Base-by-base conservation (phyloP, 2,329 filamentous ascomycete species). In the Alternaria postmessia region DNA sequence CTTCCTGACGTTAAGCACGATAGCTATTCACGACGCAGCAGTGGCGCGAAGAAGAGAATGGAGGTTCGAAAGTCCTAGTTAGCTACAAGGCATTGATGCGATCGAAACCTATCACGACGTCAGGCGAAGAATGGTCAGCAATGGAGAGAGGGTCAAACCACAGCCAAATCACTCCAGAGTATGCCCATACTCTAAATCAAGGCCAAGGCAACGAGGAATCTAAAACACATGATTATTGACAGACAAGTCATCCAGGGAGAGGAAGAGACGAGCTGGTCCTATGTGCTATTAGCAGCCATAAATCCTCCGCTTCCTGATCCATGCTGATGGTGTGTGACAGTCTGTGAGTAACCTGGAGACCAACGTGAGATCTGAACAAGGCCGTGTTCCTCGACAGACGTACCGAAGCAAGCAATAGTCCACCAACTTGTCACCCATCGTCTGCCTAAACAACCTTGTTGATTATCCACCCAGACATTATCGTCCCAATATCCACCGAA, bases 231-330 rank as follows among this genome's bases (percentile, higher is more conserved):
- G 55, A 63, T 64, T 56, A 64, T 62, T 62, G 51, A 36, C 56
- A 64, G 56, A 44, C 59, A 49, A 44, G 59, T 62, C 48, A 59
- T 63, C 59, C 59, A 58, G 46, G 32, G 36, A 54, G 42, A 57
- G 57, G 62, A 59, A 63, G 62, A 55, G 56, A 67, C 47, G 54
- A 64, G 61, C 67, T 67, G 59, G 54, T 61, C 63, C 65, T 68
- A 70, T 64, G 34, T 62, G 66, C 61, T 61, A 71, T 71, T 69
- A 71, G 67, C 65, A 67, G 62, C 61, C 63, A 46, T 49, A 32
- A 56, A 46, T 64, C 65, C 59, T 61, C 64, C 61, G 47, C 55
- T 57, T 59, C 56, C 32, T 34, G 46, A 12, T 12, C 54, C 24
- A 24, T 51, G 44, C 61, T 58, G 54, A 36, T 54, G 36, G 38